Evolutionary conservation across 2,329 filamentous ascomycete species (phyloP).

Genomic region (Aspergillus viridinutans): DNA sequence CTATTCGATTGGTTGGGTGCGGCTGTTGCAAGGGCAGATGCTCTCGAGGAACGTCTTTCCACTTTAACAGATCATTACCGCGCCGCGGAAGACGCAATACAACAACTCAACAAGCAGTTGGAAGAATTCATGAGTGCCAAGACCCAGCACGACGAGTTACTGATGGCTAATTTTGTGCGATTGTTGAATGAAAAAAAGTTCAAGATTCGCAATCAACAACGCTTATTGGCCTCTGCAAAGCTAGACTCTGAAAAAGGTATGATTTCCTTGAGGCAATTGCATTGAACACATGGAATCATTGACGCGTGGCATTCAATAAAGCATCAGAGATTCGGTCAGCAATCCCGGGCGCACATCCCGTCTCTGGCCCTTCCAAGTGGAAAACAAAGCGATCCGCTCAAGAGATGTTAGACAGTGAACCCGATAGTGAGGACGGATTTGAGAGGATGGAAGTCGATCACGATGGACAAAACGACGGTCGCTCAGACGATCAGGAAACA

Average conservation of each 20-base stretch:
- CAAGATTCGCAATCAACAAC: slow-evolving; percentile 60
- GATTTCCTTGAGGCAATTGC: background rate
- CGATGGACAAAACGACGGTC: slow-evolving; percentile 5
- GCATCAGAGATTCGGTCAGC: slow-evolving; percentile 25
- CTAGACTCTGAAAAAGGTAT: slow-evolving; percentile 38
- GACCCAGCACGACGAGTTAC: slow-evolving; percentile 51
- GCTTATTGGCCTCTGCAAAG: slow-evolving; percentile 50
- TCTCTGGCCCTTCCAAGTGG: slow-evolving; percentile 13
- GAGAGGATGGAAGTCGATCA: slow-evolving; percentile 36
- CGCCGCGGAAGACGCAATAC: slow-evolving; percentile 48
- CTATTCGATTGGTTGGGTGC: slow-evolving; percentile 55
- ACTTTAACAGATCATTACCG: slow-evolving; percentile 38
- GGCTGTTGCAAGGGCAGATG: slow-evolving; percentile 43
- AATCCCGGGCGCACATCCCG: slow-evolving; percentile 7
- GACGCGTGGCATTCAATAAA: slow-evolving; percentile 6
- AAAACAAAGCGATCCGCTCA: slow-evolving; percentile 26
- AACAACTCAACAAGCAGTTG: slow-evolving; percentile 51
- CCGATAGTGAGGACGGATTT: slow-evolving; percentile 32
- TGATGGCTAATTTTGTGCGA: slow-evolving; percentile 56
- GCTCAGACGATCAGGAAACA: slow-evolving; percentile 17
- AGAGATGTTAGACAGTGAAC: slow-evolving; percentile 17
- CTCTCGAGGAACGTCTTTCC: slow-evolving; percentile 40
- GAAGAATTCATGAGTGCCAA: slow-evolving; percentile 57
- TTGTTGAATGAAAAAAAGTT: slow-evolving; percentile 62
- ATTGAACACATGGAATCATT: background rate